phyloP scores from a whole-genome alignment of 257 asterid genomes.

The Oldenlandia corymbosa region DNA sequence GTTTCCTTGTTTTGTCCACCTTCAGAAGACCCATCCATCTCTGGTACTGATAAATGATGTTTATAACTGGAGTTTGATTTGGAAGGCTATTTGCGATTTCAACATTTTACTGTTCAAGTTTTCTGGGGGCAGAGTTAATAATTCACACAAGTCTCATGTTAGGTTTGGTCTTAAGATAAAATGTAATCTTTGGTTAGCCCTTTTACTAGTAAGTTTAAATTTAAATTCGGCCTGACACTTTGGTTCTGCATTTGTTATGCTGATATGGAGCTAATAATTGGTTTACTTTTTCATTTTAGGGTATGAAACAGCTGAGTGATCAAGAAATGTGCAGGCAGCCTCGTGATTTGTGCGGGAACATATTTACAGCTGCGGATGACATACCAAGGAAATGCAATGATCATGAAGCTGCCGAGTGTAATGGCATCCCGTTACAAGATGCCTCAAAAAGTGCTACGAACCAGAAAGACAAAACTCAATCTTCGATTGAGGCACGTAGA shows the following conservation, averaged over 20 bases:
- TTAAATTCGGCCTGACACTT: not conserved
- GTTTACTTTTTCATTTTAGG: slow-evolving; percentile 28
- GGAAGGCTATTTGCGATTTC: not conserved
- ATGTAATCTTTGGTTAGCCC: not conserved
- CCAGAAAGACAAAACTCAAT: no score
- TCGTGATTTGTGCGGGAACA: slow-evolving; percentile 14
- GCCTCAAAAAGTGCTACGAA: slow-evolving; percentile 11
- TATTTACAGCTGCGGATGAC: slow-evolving; percentile 14
- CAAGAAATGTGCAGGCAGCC: not conserved
- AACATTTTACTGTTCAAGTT: not conserved
- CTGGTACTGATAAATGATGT: no score
- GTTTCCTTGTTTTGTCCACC: not conserved
- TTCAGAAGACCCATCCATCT: not conserved
- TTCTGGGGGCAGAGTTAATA: not conserved
- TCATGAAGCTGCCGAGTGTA: slow-evolving; percentile 1
- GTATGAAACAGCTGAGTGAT: slow-evolving; percentile 17
- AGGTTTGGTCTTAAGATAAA: no score
- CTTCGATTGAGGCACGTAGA: no score
- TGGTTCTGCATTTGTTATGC: not conserved
- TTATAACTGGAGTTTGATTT: not conserved
- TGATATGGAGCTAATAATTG: not conserved
- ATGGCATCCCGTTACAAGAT: slow-evolving; percentile 10
- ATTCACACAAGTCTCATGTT: not conserved
- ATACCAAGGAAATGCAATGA: slow-evolving; percentile 9
- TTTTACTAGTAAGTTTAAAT: not conserved